Evolutionary conservation across 2,329 filamentous ascomycete species (phyloP).

Genomic region (Gliomastix tumulicola): DNA sequence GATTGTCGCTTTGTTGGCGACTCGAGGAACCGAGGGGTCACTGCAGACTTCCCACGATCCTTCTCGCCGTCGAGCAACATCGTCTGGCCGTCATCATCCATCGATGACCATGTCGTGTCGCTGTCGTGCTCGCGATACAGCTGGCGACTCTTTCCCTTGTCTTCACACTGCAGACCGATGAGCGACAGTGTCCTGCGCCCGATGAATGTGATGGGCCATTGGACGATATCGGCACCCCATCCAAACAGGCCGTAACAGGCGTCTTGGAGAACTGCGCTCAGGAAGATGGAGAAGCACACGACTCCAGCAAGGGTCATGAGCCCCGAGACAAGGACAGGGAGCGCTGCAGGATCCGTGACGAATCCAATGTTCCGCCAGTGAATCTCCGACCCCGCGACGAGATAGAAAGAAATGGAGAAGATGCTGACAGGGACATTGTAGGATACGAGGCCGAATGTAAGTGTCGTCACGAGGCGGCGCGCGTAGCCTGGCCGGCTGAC

Average conservation of each 20-base stretch:
- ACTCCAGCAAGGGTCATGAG: constrained; percentile 20
- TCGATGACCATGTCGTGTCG: too few species aligned
- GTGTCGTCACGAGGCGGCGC: constrained; percentile 7
- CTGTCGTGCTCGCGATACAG: too few species aligned
- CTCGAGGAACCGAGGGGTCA: too few species aligned
- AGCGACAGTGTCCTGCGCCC: too few species aligned
- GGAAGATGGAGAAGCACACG: constrained; percentile 9
- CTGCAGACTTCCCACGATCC: too few species aligned
- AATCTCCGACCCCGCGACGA: constrained; percentile 21
- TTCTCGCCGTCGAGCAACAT: too few species aligned
- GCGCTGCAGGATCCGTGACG: constrained; percentile 16
- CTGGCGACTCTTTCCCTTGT: too few species aligned
- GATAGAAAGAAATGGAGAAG: constrained; percentile 15
- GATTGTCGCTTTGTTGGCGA: too few species aligned
- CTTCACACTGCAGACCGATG: too few species aligned
- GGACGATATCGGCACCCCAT: constrained; percentile 15
- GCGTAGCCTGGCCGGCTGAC: constrained; percentile 8
- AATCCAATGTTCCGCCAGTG: constrained; percentile 24
- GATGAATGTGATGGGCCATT: constrained; percentile 11
- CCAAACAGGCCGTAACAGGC: constrained; percentile 8
- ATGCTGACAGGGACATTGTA: constrained; percentile 14
- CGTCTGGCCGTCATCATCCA: too few species aligned
- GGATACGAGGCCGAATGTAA: constrained; percentile 9
- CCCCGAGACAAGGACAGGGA: constrained; percentile 9
- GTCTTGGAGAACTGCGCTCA: background rate